Base-by-base conservation (phyloP, 2,329 filamentous ascomycete genomes). In the Reticulascus tulasneorum region DNA sequence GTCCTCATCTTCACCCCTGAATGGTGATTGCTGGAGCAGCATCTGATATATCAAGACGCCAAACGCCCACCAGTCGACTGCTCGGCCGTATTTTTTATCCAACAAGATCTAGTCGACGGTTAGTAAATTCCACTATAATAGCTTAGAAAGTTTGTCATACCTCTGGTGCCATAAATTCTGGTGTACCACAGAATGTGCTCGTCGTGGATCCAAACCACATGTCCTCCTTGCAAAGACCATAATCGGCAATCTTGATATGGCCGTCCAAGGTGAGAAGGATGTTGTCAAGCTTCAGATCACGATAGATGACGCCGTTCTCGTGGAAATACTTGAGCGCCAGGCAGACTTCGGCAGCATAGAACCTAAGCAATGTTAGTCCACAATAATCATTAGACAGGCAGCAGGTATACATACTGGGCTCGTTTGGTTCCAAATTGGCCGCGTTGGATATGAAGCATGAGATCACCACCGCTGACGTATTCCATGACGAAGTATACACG, bases 401-500 rank as follows among this genome's bases (percentile, higher is more conserved):
- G 77, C 8, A 16, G 13, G 2, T 23, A 13, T 3, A 19, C 84
- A 67, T 80, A 90, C 84, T 98, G 93, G 47, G 93, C 91, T 49
- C 93, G 81, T 66, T 95, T 97, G 7, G 89, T 86, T 38, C 91
- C 91, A 55, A 98, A 98, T 56, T 94, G 87, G 13, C 91, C 91
- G 42, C 93, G 82, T 62, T 98, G 93, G 58, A 98, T 98, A 66
- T 98, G 93, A 65, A 97, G 73, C 93, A 98, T 98, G 58, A 98
- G 66, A 73, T 98, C 93, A 68, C 93, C 93, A 69, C 93, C 93
- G 57, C 89, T 95, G 46, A 98, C 88, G 60, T 98, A 98, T 67
- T 98, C 93, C 91, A 97, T 97, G 47, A 98, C 93, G 57, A 98
- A 98, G 69, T 98, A 98, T 16, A 98, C 90, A 51, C 93, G 76